phyloP scores from a whole-genome alignment of 257 asterid species.

The Catharanthus roseus region DNA sequence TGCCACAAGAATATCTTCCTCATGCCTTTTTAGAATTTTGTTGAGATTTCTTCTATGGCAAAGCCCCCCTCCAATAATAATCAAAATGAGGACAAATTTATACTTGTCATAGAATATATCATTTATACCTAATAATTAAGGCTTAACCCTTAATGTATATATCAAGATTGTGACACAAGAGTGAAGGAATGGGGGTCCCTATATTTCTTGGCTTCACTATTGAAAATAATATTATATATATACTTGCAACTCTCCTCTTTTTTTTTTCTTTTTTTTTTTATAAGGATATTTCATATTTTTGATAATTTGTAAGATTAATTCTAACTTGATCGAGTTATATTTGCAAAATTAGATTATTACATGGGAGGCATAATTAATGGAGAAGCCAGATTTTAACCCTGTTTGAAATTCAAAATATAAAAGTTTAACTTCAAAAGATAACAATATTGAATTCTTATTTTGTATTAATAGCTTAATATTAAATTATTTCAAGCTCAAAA shows the following conservation, averaged over 20 bases:
- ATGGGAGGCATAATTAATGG: no score
- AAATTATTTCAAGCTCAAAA: no score
- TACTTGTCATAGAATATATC: neutral
- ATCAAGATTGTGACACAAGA: neutral
- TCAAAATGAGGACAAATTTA: constrained; percentile 19
- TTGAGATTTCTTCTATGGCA: neutral
- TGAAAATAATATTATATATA: neutral
- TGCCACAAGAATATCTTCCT: constrained; percentile 1
- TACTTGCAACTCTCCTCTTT: neutral
- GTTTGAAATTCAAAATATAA: no score
- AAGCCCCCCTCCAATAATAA: constrained; percentile 14
- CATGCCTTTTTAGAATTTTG: constrained; percentile 5
- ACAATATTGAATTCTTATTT: no score
- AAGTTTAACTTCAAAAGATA: no score
- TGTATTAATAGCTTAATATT: no score
- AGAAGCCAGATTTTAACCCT: no score
- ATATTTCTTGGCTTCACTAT: neutral
- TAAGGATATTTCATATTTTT: no score
- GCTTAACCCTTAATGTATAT: constrained; percentile 3
- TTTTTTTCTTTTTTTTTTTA: no score
- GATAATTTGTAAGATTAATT: no score
- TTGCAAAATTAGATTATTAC: no score
- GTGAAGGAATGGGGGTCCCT: neutral
- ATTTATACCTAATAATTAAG: constrained; percentile 7
- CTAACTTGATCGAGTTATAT: no score